Base-by-base conservation (phyloP, 371 early-diverging fungal genomes). In the Umbelopsis sp. region DNA sequence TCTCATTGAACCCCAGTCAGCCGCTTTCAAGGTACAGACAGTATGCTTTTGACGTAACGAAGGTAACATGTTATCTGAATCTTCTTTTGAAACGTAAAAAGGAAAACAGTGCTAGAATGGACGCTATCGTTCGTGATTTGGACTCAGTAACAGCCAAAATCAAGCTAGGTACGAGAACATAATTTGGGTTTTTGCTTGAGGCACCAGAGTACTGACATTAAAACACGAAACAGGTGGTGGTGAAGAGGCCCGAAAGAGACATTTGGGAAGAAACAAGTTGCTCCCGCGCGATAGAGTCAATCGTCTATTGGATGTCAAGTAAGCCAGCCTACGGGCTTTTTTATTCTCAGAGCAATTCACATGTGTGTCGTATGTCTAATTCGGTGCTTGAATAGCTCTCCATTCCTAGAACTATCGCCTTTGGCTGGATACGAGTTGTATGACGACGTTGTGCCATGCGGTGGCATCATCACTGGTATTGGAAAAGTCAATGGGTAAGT, bases 391-490 rank as follows among this genome's bases (percentile, higher is more conserved):
- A 41, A 41, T 37, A 91, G 93, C 38, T 92, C 95, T 14, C 96
- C 98, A 14, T 98, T 99, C 83, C 85, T 99, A 63, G 99, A 99
- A 80, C 83, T 99, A 67, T 95, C 96, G 65, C 93, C 93, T 72
- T 89, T 99, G 77, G 99, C 99, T 46, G 98, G 97, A 12, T 86
- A 94, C 75, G 74, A 93, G 62, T 78, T 99, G 45, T 98, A 99
- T 77, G 91, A 89, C 11, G 96, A 93, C 44, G 92, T 90, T 24
- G 94, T 96, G 0, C 90, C 97, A 37, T 93, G 95, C 25, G 99
- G 97, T 68, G 97, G 97, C 68, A 89, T 99, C 63, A 95, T 99
- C 65, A 96, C 99, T 12, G 99, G 99, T 67, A 94, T 99, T 72
- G 99, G 99, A 29, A 88, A 96, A 29, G 93, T 99, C 32, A 91